Percentiles rank a stretch among this genome's conserved stretches.
phyloP scores from a whole-genome alignment of 352 stramenopile genomes.

The Phytopythium boreale region DNA sequence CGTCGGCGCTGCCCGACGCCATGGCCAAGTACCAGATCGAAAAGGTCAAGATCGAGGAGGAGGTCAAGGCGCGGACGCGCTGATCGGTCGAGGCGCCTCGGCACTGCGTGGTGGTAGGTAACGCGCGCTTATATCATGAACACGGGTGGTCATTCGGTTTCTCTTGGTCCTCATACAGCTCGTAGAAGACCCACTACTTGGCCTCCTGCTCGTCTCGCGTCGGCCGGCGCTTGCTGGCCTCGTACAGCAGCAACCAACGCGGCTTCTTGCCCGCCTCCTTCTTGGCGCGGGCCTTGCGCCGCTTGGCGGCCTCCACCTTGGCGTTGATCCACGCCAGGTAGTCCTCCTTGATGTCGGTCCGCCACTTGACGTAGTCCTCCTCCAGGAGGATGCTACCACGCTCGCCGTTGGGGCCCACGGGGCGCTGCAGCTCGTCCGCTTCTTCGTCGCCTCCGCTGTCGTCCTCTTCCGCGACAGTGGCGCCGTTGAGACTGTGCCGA shows the following conservation, averaged over 20 bases:
- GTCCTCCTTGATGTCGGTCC: slow-evolving; percentile 70
- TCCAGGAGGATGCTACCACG: slow-evolving; percentile 52
- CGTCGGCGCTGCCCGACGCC: slow-evolving; percentile 49
- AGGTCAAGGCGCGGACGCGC: slow-evolving; percentile 31
- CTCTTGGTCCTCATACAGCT: not conserved
- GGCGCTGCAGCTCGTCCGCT: not conserved
- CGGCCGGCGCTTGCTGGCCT: slow-evolving; percentile 43
- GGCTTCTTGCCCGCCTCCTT: slow-evolving; percentile 63
- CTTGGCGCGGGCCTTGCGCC: slow-evolving; percentile 34
- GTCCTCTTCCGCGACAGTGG: slow-evolving; percentile 15
- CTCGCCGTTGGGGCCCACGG: not conserved
- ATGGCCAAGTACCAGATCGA: slow-evolving; percentile 72
- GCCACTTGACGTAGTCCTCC: slow-evolving; percentile 58
- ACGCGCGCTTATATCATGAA: slow-evolving; percentile 1
- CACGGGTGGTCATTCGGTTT: not conserved
- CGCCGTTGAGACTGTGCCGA: slow-evolving; percentile 11
- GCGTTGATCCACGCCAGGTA: slow-evolving; percentile 69
- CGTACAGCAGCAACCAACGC: slow-evolving; percentile 66
- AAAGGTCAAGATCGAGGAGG: slow-evolving; percentile 49
- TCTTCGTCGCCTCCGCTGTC: slow-evolving; percentile 13
- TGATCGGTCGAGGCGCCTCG: not conserved
- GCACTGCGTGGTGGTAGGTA: too few relatives aligned
- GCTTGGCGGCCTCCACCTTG: slow-evolving; percentile 52
- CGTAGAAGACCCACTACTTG: slow-evolving; percentile 9
- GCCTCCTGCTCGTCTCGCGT: slow-evolving; percentile 10